Conservation (phyloP, 139 green algal species). For the Zygnema circumcarinatum region DNA sequence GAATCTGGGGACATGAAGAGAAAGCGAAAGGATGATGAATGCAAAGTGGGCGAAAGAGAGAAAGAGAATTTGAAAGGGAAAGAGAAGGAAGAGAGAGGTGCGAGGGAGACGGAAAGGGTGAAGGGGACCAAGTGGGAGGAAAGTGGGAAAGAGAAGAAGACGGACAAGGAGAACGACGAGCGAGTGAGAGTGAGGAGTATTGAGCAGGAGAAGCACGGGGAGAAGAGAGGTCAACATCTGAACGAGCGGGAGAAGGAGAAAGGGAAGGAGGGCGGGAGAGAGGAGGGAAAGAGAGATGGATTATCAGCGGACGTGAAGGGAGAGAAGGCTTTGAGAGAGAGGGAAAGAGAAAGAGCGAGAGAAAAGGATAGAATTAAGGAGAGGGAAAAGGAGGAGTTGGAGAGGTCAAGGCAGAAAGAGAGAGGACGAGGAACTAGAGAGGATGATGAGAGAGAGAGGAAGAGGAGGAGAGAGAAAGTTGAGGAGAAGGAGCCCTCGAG, state of each 20-base stretch:
- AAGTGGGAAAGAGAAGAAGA: not conserved
- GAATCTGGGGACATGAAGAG: not conserved
- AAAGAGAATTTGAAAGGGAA: not conserved
- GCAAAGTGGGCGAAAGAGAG: not conserved
- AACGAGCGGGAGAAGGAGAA: conserved; percentile 20
- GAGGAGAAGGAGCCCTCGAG: conserved; percentile 6
- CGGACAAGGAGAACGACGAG: not conserved
- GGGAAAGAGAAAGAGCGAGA: not conserved
- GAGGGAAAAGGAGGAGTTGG: conserved; percentile 5
- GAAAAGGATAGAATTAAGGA: not conserved
- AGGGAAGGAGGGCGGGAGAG: conserved; percentile 2
- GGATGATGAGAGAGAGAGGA: conserved; percentile 23
- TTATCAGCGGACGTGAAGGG: not conserved
- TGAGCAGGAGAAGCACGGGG: not conserved
- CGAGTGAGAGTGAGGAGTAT: not conserved
- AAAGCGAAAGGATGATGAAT: not conserved
- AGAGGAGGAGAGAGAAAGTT: conserved; percentile 23
- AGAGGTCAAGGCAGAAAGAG: conserved; percentile 5
- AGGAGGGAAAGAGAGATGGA: not conserved
- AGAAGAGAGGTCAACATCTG: not conserved
- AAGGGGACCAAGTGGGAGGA: not conserved
- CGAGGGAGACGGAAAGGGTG: not conserved
- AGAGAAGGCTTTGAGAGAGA: not conserved
- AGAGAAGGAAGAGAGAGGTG: not conserved
- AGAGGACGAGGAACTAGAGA: not conserved